Evolutionary conservation across 2,329 filamentous ascomycete species (phyloP).

Genomic region (Talaromyces sp.): DNA sequence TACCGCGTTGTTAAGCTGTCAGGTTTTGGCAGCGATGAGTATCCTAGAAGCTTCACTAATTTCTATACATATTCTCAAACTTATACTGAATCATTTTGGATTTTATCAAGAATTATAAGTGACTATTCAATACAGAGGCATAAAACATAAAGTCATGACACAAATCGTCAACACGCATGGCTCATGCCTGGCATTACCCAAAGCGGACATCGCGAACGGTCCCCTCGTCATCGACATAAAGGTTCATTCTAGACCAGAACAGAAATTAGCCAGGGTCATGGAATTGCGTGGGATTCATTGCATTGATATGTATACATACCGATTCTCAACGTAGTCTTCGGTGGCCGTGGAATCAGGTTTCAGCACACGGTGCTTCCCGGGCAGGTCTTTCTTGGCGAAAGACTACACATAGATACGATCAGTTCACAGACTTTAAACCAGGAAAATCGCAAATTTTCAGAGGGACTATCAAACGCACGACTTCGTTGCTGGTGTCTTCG

Average conservation of each 20-base stretch:
- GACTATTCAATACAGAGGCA: neutral
- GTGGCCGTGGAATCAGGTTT: slow-evolving; percentile 34
- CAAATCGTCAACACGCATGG: neutral
- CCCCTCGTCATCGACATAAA: slow-evolving; percentile 40
- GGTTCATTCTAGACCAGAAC: slow-evolving; percentile 32
- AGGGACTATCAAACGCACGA: slow-evolving; percentile 18
- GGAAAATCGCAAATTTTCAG: neutral
- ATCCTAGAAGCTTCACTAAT: neutral
- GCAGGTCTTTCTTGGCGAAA: slow-evolving; percentile 44
- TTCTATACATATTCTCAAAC: neutral
- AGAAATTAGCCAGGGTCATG: neutral
- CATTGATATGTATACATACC: slow-evolving; percentile 30
- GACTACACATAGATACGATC: slow-evolving; percentile 20
- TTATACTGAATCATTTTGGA: neutral
- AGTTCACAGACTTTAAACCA: neutral
- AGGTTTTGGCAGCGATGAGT: no score
- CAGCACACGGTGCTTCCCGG: slow-evolving; percentile 39
- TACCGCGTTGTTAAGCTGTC: neutral
- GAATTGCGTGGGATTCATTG: no score
- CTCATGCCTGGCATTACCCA: slow-evolving; percentile 18
- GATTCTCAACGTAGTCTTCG: slow-evolving; percentile 38
- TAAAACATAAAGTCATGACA: neutral
- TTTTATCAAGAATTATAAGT: neutral
- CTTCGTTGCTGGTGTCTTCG: slow-evolving; percentile 29
- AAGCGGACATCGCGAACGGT: slow-evolving; percentile 41